Evolutionary conservation across 306 rosid species (phyloP), one percentile per base, ranked within the genome.

Genomic region (Trifolium repens): DNA sequence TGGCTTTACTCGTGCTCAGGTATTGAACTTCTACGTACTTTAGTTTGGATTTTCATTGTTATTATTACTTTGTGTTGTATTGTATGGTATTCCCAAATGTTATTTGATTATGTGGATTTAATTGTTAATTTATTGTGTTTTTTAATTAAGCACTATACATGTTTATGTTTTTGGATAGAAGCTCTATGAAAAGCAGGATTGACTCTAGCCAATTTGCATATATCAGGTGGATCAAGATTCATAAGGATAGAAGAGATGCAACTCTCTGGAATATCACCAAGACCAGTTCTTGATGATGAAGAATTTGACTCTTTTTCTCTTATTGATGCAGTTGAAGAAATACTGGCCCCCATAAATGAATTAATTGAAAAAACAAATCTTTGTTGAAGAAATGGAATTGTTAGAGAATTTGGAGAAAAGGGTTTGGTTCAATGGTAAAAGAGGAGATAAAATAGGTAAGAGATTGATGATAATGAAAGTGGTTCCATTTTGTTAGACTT

Each of bases 231-330:
- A 50, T 91, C 94, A 67, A 94, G 80, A 64, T 73, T 80, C 74
- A 44, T 76, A 7, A 91, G 68, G 46, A 94, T 17, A 2, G 77
- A 85, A 1, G 96, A 91, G 69, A 91, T 81, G 80, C 97, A 94
- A 19, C 82, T 80, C 76, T 91, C 98, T n/a, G 97, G 96, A 7
- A 94, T 64, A 79, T 91, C 91, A 39, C 88, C 88, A 11, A 91
- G 86, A 63, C 85, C 40, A 1, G 85, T 74, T 66, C 59, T 88
- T 32, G 79, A 63, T 13, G 79, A 66, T 15, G 76, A 61, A 24
- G 35, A 67, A 44, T 14, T 11, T 52, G 73, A 66, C 22, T 67
- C 77, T 60, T 74, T 65, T 47, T 57, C 81, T 19, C 8, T 63
- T 19, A 67, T 53, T 10, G 16, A 37, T 16, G 75, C 12, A 35